phyloP scores from a whole-genome alignment of 1,139 yeast genomes.

The Suhomyces maxii region DNA sequence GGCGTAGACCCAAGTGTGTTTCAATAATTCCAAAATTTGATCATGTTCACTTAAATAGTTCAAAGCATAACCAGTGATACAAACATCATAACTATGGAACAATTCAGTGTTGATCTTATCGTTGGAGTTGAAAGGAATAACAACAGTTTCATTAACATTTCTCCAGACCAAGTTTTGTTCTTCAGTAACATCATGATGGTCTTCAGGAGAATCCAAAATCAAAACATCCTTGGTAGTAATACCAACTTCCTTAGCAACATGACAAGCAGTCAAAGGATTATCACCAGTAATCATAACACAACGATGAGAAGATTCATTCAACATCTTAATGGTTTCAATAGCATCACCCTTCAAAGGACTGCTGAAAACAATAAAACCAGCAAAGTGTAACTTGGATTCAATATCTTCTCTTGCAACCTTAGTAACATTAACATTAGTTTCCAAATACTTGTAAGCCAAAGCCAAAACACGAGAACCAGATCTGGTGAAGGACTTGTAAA shows the following conservation, averaged over 20 bases:
- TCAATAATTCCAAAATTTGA: constrained; percentile 70
- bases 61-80: constrained; percentile 93
- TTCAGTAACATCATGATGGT: constrained; percentile 50
- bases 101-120: constrained; percentile 59
- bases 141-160: constrained; percentile 72
- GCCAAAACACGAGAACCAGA: constrained; percentile 97
- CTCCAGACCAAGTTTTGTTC: constrained; percentile 76
- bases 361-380: constrained; percentile 94
- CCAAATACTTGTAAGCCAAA: constrained; percentile 78
- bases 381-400: constrained; percentile 75
- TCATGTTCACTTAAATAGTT: constrained; percentile 60
- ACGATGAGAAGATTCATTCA: constrained; percentile 94
- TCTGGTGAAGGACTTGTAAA: constrained; percentile 88
- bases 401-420: constrained; percentile 68
- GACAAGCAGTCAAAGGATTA: constrained; percentile 97
- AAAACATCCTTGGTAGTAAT: constrained; percentile 80
- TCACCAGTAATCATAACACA: constrained; percentile 98
- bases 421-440: constrained; percentile 50
- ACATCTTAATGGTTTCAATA: constrained; percentile 82
- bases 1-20: constrained; percentile 95
- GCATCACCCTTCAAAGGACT: constrained; percentile 97
- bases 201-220: constrained; percentile 85
- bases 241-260: constrained; percentile 91
- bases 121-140: constrained; percentile 66
- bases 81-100: constrained; percentile 74